These are phyloP conservation scores for Umbilicaria muhlenbergii DNA, from an alignment of 495 filamentous ascomycete species.

Conservation along the genomic window DNA sequence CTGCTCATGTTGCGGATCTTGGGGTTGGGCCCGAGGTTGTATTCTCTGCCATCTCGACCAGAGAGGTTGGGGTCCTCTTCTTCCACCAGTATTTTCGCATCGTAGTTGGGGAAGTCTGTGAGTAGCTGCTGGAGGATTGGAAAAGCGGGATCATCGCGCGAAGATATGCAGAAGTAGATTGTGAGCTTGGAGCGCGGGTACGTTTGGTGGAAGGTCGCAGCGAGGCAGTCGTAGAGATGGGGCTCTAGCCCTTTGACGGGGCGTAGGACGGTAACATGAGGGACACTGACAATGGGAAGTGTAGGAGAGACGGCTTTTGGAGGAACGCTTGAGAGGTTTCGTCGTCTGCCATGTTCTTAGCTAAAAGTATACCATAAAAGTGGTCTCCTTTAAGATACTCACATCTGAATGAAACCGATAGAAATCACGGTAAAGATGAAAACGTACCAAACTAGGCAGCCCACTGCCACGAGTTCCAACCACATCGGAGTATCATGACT, in stretches of 20 bases:
- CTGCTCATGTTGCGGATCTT: constrained; percentile 97
- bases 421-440: constrained; percentile 37
- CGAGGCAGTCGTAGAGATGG: constrained; percentile 79
- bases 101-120: constrained; percentile 52
- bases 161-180: constrained; percentile 68
- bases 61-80: constrained; percentile 68
- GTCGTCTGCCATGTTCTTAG: constrained; percentile 22
- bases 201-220: constrained; percentile 70
- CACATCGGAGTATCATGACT: not conserved
- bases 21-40: constrained; percentile 80
- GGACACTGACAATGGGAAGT: constrained; percentile 23
- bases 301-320: constrained; percentile 18
- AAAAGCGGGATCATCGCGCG: constrained; percentile 62
- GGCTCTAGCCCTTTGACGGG: constrained; percentile 89
- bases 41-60: constrained; percentile 28
- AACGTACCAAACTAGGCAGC: constrained; percentile 43
- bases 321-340: constrained; percentile 26
- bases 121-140: constrained; percentile 57
- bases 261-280: constrained; percentile 84
- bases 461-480: constrained; percentile 23
- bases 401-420: constrained; percentile 48
- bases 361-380: constrained; percentile 8
- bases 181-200: constrained; percentile 70
- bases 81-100: constrained; percentile 67
- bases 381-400: constrained; percentile 13